Conservation (phyloP, 2,329 filamentous ascomycete genomes). For the Pezicula rhizophila region DNA sequence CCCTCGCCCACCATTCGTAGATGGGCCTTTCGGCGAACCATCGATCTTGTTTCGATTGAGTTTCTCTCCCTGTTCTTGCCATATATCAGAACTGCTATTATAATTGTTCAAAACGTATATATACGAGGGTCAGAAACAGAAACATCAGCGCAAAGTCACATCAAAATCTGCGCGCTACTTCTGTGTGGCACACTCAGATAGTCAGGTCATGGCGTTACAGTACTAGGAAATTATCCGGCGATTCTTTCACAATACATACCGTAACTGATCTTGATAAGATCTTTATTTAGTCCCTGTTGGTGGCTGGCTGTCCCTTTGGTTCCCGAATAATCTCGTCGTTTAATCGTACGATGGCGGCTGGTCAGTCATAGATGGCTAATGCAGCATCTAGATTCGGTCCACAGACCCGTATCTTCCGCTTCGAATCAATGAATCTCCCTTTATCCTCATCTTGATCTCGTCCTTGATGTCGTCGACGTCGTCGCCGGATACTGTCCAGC, state of each 20-base stretch:
- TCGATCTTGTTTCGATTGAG: slow-evolving; percentile 1
- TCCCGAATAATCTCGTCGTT: background rate
- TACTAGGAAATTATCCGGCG: background rate
- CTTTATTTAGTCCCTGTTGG: background rate
- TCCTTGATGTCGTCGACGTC: too few relatives aligned
- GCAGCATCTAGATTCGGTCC: background rate
- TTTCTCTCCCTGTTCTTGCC: slow-evolving; percentile 1
- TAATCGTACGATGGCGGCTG: background rate
- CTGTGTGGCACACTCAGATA: background rate
- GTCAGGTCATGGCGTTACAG: background rate
- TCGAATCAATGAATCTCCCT: background rate
- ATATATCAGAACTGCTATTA: background rate
- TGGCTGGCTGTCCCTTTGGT: background rate
- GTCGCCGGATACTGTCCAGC: too few relatives aligned
- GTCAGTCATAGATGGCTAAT: background rate
- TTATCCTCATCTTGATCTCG: too few relatives aligned
- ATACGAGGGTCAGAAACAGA: background rate
- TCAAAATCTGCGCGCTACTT: background rate
- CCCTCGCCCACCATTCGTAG: background rate
- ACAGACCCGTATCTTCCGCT: background rate
- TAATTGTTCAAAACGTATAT: background rate
- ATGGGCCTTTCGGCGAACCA: background rate
- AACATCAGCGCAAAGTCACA: background rate
- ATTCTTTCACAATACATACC: too few relatives aligned
- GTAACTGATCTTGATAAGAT: too few relatives aligned